These are phyloP conservation scores for Epicoccum nigrum DNA, from an alignment of 2,329 filamentous ascomycete species.

Conservation along the genomic window DNA sequence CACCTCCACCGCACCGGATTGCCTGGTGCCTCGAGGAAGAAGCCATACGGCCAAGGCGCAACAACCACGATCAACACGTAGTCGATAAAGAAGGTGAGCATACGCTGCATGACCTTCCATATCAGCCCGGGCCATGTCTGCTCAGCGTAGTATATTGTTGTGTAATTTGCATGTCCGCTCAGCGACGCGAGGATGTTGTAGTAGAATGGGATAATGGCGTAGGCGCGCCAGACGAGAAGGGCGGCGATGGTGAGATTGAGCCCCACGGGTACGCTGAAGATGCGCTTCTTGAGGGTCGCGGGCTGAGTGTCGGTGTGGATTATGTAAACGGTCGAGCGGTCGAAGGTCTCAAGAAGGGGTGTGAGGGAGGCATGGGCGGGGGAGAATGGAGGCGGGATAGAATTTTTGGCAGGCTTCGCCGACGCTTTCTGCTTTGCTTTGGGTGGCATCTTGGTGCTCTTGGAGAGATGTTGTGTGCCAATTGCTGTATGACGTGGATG, in stretches of 20 bases:
- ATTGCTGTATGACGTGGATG: conserved; percentile 13
- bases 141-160: conserved; percentile 64
- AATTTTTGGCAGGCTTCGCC: conserved; percentile 18
- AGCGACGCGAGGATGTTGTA: conserved; percentile 67
- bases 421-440: conserved; percentile 29
- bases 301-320: conserved; percentile 79
- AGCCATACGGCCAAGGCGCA: conserved; percentile 55
- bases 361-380: conserved; percentile 66
- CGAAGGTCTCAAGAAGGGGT: conserved; percentile 70
- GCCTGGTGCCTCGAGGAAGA: conserved; percentile 65
- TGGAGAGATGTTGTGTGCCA: not conserved
- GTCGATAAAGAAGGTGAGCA: conserved; percentile 73
- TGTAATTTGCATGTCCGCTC: conserved; percentile 69
- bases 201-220: conserved; percentile 75
- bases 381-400: conserved; percentile 21
- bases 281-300: conserved; percentile 74
- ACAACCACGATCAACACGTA: conserved; percentile 60
- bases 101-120: conserved; percentile 65
- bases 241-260: conserved; percentile 74
- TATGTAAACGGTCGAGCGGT: conserved; percentile 77
- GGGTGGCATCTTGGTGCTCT: conserved; percentile 23
- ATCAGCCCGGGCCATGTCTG: conserved; percentile 61
- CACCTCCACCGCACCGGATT: conserved; percentile 77
- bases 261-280: conserved; percentile 78
- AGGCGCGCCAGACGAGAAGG: conserved; percentile 72